phyloP scores from a whole-genome alignment of 768 basidiomycete species.

The Leucosporidium scottii region DNA sequence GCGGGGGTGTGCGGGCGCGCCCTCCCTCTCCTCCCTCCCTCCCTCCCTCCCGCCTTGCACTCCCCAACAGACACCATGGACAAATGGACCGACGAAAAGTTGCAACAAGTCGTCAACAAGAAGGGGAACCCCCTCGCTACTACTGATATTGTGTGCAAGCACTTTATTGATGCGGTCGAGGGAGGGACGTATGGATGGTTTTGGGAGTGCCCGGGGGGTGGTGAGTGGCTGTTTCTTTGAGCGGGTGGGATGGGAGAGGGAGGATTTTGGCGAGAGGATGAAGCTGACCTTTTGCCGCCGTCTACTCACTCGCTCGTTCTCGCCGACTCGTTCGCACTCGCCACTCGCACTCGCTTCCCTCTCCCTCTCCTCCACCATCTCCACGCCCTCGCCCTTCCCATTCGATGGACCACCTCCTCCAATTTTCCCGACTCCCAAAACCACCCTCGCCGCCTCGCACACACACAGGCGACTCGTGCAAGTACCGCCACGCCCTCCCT shows the following conservation, averaged over 20 bases:
- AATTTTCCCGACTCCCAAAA: too few relatives aligned
- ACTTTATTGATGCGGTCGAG: conserved; percentile 94
- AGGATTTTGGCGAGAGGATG: too few relatives aligned
- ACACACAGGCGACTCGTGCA: conserved; percentile 57
- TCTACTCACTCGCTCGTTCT: too few relatives aligned
- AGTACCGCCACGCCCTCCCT: conserved; percentile 90
- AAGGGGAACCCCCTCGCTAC: conserved; percentile 83
- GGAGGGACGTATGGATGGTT: conserved; percentile 84
- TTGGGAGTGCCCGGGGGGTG: conserved; percentile 69
- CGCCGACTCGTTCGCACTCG: too few relatives aligned
- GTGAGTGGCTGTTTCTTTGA: neutral
- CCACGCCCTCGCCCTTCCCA: too few relatives aligned
- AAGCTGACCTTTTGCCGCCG: too few relatives aligned
- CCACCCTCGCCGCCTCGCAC: too few relatives aligned
- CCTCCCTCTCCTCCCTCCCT: neutral
- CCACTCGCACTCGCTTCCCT: too few relatives aligned
- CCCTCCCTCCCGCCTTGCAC: neutral
- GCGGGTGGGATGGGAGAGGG: too few relatives aligned
- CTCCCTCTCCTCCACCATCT: too few relatives aligned
- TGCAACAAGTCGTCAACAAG: conserved; percentile 82
- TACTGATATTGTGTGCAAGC: conserved; percentile 97
- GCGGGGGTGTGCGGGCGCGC: too few relatives aligned
- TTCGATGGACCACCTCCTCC: neutral
- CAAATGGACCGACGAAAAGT: conserved; percentile 90
- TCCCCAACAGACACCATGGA: conserved; percentile 80